phyloP scores from a whole-genome alignment of 441 rosid species.

The Euphorbia schlechtendalii region DNA sequence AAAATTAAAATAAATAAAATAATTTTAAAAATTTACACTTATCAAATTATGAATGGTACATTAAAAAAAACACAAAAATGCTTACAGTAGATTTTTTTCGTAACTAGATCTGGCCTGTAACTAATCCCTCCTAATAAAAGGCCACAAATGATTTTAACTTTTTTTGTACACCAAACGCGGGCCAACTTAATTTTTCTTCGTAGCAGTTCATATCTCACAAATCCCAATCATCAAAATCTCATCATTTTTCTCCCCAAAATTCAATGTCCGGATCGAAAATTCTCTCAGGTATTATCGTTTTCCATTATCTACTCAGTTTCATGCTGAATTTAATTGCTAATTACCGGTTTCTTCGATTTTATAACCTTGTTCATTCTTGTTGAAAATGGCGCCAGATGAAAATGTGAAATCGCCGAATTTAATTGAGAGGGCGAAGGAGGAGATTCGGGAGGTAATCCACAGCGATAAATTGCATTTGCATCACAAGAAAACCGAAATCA shows the following conservation, averaged over 20 bases:
- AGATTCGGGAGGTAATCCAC: slow-evolving; percentile 24
- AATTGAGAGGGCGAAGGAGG: slow-evolving; percentile 31
- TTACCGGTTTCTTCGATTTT: neutral
- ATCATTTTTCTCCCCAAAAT: neutral
- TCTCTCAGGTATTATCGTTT: neutral
- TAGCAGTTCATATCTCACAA: no score
- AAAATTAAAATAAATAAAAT: no score
- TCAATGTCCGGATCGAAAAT: slow-evolving; percentile 13
- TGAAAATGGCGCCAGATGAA: slow-evolving; percentile 13
- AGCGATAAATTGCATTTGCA: slow-evolving; percentile 10
- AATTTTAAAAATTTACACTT: no score
- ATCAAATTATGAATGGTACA: no score
- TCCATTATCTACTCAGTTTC: neutral
- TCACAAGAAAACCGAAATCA: slow-evolving; percentile 34
- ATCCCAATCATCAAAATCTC: neutral
- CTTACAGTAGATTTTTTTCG: no score
- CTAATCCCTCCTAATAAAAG: no score
- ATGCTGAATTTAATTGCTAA: neutral
- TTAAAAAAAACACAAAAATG: no score
- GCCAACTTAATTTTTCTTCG: no score
- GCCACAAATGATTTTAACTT: no score
- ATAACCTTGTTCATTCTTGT: neutral
- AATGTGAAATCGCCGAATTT: slow-evolving; percentile 24
- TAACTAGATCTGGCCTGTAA: no score
- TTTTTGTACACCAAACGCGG: neutral